These are phyloP conservation scores for Geotrichum histeridarum DNA, from an alignment of 1,139 yeast genomes.

Conservation along the genomic window DNA sequence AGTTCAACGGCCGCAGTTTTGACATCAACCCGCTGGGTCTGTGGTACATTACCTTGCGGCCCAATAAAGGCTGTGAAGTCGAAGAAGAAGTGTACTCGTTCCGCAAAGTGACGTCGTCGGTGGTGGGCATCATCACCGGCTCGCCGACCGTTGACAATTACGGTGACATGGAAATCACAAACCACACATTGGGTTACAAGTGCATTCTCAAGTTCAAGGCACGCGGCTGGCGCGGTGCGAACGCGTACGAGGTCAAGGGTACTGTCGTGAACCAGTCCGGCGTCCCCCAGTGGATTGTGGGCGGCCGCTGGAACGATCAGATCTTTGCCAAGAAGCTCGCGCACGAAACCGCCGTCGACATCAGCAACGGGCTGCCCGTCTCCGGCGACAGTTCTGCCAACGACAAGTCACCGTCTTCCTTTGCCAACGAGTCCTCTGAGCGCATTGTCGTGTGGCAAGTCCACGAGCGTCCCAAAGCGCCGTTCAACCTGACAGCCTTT, in stretches of 20 bases:
- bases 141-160: slow-evolving; percentile 91
- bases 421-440: slow-evolving; percentile 14
- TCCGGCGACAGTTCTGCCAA: slow-evolving; percentile 22
- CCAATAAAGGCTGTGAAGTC: slow-evolving; percentile 51
- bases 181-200: slow-evolving; percentile 82
- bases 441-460: slow-evolving; percentile 81
- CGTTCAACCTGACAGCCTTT: slow-evolving; percentile 86
- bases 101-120: slow-evolving; percentile 90
- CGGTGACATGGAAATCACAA: slow-evolving; percentile 81
- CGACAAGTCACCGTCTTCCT: neutral
- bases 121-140: slow-evolving; percentile 90
- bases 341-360: slow-evolving; percentile 15
- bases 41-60: slow-evolving; percentile 81
- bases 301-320: slow-evolving; percentile 92
- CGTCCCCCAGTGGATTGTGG: slow-evolving; percentile 55
- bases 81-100: slow-evolving; percentile 77
- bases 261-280: slow-evolving; percentile 53
- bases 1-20: slow-evolving; percentile 86
- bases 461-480: slow-evolving; percentile 74
- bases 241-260: slow-evolving; percentile 88
- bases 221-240: slow-evolving; percentile 91
- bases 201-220: slow-evolving; percentile 75
- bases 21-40: slow-evolving; percentile 90
- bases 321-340: slow-evolving; percentile 65
- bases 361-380: slow-evolving; percentile 22